Evolutionary conservation across 371 early-diverging fungal species (phyloP).

Genomic region (Mortierella sp.): DNA sequence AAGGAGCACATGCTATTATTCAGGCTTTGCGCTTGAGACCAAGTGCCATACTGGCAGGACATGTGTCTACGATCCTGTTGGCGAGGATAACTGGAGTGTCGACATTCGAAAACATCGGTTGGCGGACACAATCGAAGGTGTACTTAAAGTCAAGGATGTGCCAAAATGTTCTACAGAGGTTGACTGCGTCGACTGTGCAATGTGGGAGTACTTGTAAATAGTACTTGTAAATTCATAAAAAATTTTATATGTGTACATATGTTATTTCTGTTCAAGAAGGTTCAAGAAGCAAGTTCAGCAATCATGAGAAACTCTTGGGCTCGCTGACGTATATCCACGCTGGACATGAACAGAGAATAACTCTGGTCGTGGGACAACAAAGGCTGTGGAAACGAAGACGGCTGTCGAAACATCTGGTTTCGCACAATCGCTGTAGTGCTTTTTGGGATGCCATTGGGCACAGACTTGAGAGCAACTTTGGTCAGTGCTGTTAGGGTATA

Average conservation of each 20-base stretch:
- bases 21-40: slow-evolving; percentile 92
- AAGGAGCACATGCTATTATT: slow-evolving; percentile 85
- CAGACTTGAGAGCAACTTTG: slow-evolving; percentile 24
- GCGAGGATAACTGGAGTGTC: slow-evolving; percentile 75
- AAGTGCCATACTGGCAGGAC: slow-evolving; percentile 72
- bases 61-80: slow-evolving; percentile 79
- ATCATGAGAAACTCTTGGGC: slow-evolving; percentile 48
- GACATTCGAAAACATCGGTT: slow-evolving; percentile 87
- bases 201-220: slow-evolving; percentile 73
- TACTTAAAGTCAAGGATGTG: slow-evolving; percentile 71
- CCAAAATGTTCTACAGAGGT: slow-evolving; percentile 66
- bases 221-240: slow-evolving; percentile 4
- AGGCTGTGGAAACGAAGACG: not conserved
- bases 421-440: slow-evolving; percentile 18
- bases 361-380: not conserved
- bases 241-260: not conserved
- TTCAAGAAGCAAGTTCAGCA: slow-evolving; percentile 21
- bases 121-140: slow-evolving; percentile 82
- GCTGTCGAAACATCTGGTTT: slow-evolving; percentile 4
- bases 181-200: slow-evolving; percentile 81
- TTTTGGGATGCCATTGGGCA: slow-evolving; percentile 21
- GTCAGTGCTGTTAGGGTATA: slow-evolving; percentile 34
- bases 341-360: not conserved
- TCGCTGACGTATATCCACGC: slow-evolving; percentile 27
- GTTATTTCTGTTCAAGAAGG: slow-evolving; percentile 1